Conservation (phyloP, 208 protist species). For the Leishmania amazonensis region DNA sequence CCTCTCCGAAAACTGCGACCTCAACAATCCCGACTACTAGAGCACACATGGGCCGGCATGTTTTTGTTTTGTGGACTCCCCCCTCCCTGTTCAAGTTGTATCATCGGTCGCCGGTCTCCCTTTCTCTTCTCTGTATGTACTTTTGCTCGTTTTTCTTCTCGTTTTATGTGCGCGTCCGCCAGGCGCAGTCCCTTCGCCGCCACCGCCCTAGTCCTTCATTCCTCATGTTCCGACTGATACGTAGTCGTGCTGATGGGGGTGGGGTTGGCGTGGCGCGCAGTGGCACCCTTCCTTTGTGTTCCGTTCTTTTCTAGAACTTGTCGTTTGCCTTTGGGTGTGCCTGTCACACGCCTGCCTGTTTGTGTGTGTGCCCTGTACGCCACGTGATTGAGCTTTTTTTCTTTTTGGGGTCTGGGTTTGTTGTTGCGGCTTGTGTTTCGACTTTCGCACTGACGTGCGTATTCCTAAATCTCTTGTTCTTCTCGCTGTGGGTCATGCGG, state of each 20-base stretch:
- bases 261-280: background rate
- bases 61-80: constrained; percentile 6
- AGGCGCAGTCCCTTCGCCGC: background rate
- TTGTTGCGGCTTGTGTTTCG: constrained; percentile 16
- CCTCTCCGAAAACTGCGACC: constrained; percentile 89
- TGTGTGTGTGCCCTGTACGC: constrained; percentile 6
- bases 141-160: background rate
- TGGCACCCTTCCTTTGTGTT: constrained; percentile 9
- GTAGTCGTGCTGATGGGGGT: background rate
- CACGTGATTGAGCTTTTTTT: constrained; percentile 6
- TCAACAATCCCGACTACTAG: constrained; percentile 93
- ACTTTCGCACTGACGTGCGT: background rate
- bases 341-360: background rate
- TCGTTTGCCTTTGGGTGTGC: constrained; percentile 2
- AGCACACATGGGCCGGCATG: background rate
- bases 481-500: background rate
- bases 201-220: background rate
- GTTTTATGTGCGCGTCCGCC: constrained; percentile 1
- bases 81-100: background rate
- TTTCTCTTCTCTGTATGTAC: background rate
- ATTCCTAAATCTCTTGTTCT: constrained; percentile 1
- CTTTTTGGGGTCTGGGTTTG: background rate
- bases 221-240: background rate
- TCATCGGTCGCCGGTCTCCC: background rate
- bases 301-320: constrained; percentile 1